phyloP scores from a whole-genome alignment of 176 grass and related monocot genomes.

The Hsuehochloa calcarea region DNA sequence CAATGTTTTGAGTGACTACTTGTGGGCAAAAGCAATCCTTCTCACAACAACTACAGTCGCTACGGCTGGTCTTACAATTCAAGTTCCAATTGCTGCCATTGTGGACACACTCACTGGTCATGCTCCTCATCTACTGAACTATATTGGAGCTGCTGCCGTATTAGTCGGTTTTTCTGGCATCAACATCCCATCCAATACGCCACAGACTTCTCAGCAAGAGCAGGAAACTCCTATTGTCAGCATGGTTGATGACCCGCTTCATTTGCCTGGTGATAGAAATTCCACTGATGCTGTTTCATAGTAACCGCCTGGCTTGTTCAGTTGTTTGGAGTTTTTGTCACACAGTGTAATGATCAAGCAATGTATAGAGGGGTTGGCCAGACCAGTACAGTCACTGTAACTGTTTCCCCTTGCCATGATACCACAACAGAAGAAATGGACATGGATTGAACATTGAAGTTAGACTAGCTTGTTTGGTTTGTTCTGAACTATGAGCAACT shows the following conservation, averaged over 20 bases:
- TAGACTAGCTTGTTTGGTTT: not conserved
- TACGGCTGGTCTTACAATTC: conserved; percentile 87
- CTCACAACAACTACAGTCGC: conserved; percentile 97
- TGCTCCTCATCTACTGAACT: conserved; percentile 69
- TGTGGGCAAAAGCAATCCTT: conserved; percentile 90
- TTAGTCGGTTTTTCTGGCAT: conserved; percentile 88
- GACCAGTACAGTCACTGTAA: not conserved
- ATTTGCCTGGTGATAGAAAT: conserved; percentile 24
- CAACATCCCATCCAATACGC: conserved; percentile 55
- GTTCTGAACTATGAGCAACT: not conserved
- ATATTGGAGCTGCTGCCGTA: conserved; percentile 72
- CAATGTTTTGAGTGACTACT: conserved; percentile 92
- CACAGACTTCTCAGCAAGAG: conserved; percentile 36
- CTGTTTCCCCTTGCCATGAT: not conserved
- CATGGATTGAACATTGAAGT: not conserved
- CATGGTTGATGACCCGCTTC: conserved; percentile 40
- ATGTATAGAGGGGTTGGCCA: not conserved
- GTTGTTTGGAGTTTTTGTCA: not conserved
- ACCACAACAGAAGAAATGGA: not conserved
- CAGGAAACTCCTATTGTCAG: conserved; percentile 44
- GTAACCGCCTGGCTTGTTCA: not conserved
- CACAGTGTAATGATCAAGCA: not conserved
- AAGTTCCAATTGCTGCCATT: conserved; percentile 90
- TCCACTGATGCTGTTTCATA: conserved; percentile 27
- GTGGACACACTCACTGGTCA: conserved; percentile 76